Base-by-base conservation (phyloP, 176 grass and related monocot genomes). In the Otatea glauca region DNA sequence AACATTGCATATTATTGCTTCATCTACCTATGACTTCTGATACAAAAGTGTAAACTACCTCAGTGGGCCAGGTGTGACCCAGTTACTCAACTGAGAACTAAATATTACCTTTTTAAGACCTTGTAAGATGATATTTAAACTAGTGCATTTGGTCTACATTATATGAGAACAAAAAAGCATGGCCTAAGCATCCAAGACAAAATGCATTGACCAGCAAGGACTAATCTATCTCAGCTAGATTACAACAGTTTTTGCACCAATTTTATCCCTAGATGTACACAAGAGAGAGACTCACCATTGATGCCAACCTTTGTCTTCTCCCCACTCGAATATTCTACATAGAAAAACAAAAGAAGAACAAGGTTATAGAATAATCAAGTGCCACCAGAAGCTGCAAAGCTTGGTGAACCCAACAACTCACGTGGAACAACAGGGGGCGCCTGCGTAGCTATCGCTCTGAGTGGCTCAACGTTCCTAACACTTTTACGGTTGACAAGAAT, bases 291-390 rank as follows among this genome's bases (percentile, higher is more conserved):
- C 45, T 48, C 45, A 48, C 96, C 96, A 34, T 99, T 99, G 80
- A 99, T 99, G 35, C 96, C 96, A 37, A 99, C 73, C 75, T 89
- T 99, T 2, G 91, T 92, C 88, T 92, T 99, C 41, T 91, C 86
- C 10, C 93, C 88, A 13, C 88, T 94, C 6, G 88, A 91, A 69
- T 87, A 99, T 59, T 93, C 96, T 99, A 90, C 70, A 86, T 35
- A 38, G 5, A 69, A 65, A 88, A 78, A 88, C 7, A 61, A 80
- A 85, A 70, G 2, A 16, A 45, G 1, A 64, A 27, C 29, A 64
- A 25, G 69, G 81, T 21, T 44, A 55, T 20, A 38, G 15, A 83
- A 56, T n/a, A 12, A 41, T 69, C 83, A 48, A 32, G 47, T 76
- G 17, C 13, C 44, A 68, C 60, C 4, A 0, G 60, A 81, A 27